These are phyloP conservation scores for Colletotrichum horii DNA, from an alignment of 2,329 filamentous ascomycete genomes.

Conservation along the genomic window DNA sequence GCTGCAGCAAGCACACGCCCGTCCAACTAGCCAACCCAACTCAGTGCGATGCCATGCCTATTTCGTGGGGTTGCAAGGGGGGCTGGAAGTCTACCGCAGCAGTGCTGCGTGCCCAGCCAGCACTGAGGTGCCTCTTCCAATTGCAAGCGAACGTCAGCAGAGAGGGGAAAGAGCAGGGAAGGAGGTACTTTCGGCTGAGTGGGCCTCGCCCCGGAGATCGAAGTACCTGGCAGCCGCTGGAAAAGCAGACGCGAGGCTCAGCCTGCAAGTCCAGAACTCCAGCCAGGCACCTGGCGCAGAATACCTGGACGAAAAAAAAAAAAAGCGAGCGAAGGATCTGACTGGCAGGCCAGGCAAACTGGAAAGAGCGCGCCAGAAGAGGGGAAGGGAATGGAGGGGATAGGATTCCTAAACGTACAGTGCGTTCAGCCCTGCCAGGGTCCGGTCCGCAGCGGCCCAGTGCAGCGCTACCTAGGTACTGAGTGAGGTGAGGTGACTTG, in stretches of 20 bases:
- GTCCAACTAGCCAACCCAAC: background rate
- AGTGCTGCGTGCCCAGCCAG: background rate
- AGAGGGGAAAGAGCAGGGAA: slow-evolving; percentile 8
- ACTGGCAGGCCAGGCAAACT: background rate
- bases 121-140: background rate
- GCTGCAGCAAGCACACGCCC: background rate
- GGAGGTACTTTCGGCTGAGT: background rate
- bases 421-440: slow-evolving; percentile 22
- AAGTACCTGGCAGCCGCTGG: slow-evolving; percentile 12
- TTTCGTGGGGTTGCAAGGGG: slow-evolving; percentile 18
- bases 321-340: background rate
- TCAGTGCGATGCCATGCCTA: background rate
- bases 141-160: slow-evolving; percentile 11
- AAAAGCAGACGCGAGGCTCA: slow-evolving; percentile 1
- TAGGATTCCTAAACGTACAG: background rate
- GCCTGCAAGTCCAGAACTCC: background rate
- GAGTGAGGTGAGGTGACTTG: background rate
- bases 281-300: background rate
- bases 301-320: background rate
- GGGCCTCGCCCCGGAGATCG: background rate
- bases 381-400: background rate
- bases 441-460: slow-evolving; percentile 12
- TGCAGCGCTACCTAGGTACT: background rate
- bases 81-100: background rate
- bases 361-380: background rate